Conservation (phyloP, 257 asterid genomes). For the Prunella vulgaris region DNA sequence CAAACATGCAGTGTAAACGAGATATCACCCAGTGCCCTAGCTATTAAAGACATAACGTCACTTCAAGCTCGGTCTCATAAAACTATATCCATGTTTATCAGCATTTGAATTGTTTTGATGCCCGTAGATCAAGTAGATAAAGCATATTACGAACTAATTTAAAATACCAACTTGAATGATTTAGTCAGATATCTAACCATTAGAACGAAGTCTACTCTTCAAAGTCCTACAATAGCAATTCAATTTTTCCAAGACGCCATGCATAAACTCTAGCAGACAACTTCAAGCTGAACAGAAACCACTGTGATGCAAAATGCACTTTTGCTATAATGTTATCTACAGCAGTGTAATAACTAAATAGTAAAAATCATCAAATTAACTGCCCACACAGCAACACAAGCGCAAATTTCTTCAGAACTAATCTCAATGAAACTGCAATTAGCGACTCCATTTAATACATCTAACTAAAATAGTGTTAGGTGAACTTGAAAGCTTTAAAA, state of each 20-base stretch:
- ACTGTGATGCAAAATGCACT: background rate
- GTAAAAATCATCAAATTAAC: background rate
- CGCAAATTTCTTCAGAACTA: background rate
- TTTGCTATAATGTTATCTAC: background rate
- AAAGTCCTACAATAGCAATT: background rate
- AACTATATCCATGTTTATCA: background rate
- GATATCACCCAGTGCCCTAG: background rate
- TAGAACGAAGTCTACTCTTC: background rate
- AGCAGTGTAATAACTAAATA: background rate
- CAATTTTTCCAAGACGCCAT: background rate
- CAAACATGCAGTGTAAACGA: background rate
- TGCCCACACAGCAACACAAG: background rate
- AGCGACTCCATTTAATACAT: background rate
- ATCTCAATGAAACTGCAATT: slow-evolving; percentile 14
- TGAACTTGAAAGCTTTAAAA: background rate
- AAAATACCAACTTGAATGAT: background rate
- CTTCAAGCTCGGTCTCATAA: background rate
- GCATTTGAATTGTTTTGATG: background rate
- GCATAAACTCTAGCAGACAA: background rate
- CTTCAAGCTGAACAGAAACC: background rate
- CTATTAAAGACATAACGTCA: background rate
- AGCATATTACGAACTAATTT: background rate
- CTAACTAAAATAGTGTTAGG: background rate
- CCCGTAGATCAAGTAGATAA: background rate
- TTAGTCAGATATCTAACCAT: slow-evolving; percentile 5